Evolutionary conservation across 2,329 filamentous ascomycete species (phyloP).

Genomic region (Monosporascus sp.): DNA sequence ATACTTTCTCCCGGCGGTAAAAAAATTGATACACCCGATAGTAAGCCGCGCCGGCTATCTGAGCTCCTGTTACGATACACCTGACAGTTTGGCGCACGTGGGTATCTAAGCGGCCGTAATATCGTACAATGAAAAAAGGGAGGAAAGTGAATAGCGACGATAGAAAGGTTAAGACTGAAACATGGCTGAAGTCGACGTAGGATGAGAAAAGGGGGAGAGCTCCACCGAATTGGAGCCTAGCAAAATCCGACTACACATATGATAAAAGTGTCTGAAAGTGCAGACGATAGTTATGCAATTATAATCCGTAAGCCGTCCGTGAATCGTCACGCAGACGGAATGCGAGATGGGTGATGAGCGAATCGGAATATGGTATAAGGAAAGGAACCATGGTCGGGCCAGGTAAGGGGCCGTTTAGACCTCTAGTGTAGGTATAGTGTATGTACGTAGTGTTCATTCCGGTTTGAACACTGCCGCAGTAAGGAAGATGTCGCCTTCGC

Average conservation of each 20-base stretch:
- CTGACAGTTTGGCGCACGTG: not conserved
- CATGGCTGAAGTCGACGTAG: not conserved
- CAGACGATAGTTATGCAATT: no score
- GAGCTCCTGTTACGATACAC: not conserved
- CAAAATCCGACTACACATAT: no score
- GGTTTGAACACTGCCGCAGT: conserved; percentile 47
- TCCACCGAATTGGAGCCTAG: no score
- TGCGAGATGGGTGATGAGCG: no score
- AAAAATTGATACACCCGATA: not conserved
- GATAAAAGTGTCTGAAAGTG: no score
- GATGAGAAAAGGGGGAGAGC: no score
- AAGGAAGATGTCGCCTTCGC: conserved; percentile 35
- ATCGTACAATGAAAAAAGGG: conserved; percentile 1
- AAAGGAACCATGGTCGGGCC: no score
- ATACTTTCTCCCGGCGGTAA: not conserved
- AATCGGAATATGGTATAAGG: no score
- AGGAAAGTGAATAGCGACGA: not conserved
- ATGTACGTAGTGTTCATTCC: conserved; percentile 3
- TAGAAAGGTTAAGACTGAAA: not conserved
- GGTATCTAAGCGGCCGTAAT: conserved; percentile 4
- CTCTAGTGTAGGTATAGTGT: no score
- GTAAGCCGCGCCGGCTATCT: not conserved
- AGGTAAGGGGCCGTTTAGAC: no score
- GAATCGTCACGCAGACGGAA: no score
- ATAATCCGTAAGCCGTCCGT: no score